These are phyloP conservation scores for Lentinula aciculospora DNA, from an alignment of 768 basidiomycete species.

Conservation along the genomic window DNA sequence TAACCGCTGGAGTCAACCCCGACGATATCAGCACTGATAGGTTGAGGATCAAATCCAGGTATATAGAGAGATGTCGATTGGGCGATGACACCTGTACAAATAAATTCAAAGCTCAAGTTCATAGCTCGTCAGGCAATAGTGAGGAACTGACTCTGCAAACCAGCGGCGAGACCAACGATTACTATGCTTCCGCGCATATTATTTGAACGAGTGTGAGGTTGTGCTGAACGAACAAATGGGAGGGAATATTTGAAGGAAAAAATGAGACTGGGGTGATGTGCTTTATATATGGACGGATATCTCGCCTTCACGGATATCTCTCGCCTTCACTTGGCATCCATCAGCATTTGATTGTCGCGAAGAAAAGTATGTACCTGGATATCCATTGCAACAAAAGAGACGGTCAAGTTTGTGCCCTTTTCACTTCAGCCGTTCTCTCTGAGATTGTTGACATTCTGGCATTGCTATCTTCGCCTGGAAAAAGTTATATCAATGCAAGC, in stretches of 20 bases:
- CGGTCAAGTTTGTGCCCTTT: no score
- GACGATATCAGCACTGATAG: conserved; percentile 33
- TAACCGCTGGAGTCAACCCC: conserved; percentile 34
- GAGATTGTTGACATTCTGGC: no score
- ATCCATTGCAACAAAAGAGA: no score
- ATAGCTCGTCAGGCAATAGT: neutral
- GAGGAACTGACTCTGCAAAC: neutral
- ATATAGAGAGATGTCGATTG: conserved; percentile 35
- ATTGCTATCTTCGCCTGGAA: no score
- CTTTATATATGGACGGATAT: neutral
- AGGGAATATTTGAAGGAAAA: neutral
- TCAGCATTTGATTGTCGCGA: neutral
- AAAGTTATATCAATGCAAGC: no score
- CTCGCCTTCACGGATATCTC: neutral
- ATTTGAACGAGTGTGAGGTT: neutral
- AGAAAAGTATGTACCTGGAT: neutral
- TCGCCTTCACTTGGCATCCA: neutral
- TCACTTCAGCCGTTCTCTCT: no score
- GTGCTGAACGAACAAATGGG: neutral
- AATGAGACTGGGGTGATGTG: neutral
- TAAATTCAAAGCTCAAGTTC: neutral
- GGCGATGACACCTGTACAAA: conserved; percentile 18
- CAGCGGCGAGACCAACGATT: conserved; percentile 2
- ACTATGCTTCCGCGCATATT: neutral
- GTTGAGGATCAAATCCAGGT: conserved; percentile 39